phyloP scores from a whole-genome alignment of 768 basidiomycete genomes.

The Calocybe indica region DNA sequence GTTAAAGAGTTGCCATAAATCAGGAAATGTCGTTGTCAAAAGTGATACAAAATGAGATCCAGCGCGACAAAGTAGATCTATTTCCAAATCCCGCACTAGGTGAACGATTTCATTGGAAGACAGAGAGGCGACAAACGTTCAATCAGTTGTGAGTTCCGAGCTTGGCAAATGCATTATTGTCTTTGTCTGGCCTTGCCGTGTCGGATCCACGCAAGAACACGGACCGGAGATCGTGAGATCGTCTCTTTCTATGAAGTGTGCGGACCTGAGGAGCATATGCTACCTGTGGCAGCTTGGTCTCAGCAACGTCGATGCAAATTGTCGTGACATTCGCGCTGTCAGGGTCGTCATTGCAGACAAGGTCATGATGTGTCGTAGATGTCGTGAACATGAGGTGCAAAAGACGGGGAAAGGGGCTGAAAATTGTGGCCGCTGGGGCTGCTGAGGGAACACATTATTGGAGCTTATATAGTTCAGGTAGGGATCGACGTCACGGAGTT shows the following conservation, averaged over 20 bases:
- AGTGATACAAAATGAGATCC: background rate
- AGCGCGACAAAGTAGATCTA: too few species aligned
- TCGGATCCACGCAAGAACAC: conserved; percentile 13
- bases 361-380: background rate
- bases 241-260: conserved; percentile 28
- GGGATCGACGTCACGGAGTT: too few species aligned
- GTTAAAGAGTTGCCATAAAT: conserved; percentile 8
- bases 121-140: too few species aligned
- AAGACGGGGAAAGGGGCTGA: background rate
- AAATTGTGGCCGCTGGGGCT: too few species aligned
- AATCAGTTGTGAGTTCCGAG: too few species aligned
- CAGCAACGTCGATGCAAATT: background rate
- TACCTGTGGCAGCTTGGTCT: background rate
- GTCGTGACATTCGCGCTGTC: background rate
- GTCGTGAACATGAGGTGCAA: background rate
- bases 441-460: too few species aligned
- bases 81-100: too few species aligned
- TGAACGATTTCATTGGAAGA: too few species aligned
- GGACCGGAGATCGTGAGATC: conserved; percentile 24
- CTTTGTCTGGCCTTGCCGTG: too few species aligned
- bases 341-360: background rate
- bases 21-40: too few species aligned
- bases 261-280: background rate
- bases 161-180: too few species aligned
- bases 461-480: too few species aligned